A percentile compares a stretch with the other conserved stretches of the same genome.
phyloP scores from a whole-genome alignment of 202 grass and related monocot genomes.

The Digitaria exilis region DNA sequence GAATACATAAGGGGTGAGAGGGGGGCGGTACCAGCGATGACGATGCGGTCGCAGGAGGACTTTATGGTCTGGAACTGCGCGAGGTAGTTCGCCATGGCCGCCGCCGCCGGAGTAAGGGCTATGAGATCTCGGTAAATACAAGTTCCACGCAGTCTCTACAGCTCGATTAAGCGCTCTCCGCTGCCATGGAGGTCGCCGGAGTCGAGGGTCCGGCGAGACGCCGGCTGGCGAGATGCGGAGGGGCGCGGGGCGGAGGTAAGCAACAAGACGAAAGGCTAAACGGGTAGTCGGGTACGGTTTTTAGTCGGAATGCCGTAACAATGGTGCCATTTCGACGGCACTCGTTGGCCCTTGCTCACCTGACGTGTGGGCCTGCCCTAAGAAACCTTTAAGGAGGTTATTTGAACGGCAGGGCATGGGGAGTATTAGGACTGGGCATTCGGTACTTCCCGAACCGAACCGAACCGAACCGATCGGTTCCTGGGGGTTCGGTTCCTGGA shows the following conservation, averaged over 20 bases:
- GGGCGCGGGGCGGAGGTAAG: not conserved
- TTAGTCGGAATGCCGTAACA: too few species aligned
- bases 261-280: not conserved
- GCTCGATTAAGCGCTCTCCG: not conserved
- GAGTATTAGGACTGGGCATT: too few species aligned
- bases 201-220: not conserved
- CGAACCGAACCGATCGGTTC: too few species aligned
- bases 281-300: too few species aligned
- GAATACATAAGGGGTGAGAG: not conserved
- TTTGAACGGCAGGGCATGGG: too few species aligned
- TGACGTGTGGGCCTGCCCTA: too few species aligned
- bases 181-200: constrained; percentile 28
- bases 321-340: too few species aligned
- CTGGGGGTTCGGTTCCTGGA: too few species aligned
- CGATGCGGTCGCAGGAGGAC: constrained; percentile 90
- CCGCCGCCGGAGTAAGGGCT: not conserved
- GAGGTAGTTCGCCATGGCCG: constrained; percentile 91
- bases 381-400: too few species aligned
- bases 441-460: too few species aligned
- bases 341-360: too few species aligned
- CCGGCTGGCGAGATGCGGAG: constrained; percentile 34
- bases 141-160: not conserved
- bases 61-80: constrained; percentile 99
- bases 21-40: constrained; percentile 74
- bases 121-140: not conserved